Conservation (phyloP, 202 grass and related monocot genomes). For the Eragrostis tef region DNA sequence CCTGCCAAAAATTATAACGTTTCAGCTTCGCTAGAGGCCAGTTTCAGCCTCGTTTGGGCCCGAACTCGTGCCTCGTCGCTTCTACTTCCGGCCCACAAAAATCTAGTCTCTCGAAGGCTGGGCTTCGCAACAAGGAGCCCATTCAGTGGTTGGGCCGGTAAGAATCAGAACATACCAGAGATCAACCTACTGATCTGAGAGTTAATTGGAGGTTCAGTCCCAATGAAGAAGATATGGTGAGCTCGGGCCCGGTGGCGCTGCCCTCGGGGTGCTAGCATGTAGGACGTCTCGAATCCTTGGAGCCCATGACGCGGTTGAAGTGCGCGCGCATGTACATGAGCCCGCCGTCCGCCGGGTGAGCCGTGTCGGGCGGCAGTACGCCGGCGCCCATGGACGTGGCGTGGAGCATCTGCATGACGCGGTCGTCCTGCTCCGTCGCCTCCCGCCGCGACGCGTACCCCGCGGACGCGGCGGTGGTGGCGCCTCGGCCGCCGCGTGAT, state of each 20-base stretch:
- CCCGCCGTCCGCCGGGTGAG: slow-evolving; percentile 66
- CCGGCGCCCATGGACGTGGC: slow-evolving; percentile 88
- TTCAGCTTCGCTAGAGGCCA: no score
- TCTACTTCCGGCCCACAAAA: no score
- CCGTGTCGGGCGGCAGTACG: slow-evolving; percentile 73
- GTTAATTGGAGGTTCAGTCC: no score
- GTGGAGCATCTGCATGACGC: slow-evolving; percentile 74
- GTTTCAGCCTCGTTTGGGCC: no score
- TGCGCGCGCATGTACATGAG: slow-evolving; percentile 79
- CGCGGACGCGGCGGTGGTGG: background rate
- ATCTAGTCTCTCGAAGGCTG: no score
- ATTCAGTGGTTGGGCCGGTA: no score
- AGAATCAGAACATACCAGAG: no score
- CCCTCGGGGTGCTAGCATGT: slow-evolving; percentile 90
- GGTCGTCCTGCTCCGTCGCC: slow-evolving; percentile 61
- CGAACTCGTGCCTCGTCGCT: no score
- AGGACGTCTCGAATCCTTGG: slow-evolving; percentile 87
- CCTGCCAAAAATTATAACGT: no score
- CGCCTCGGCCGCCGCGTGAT: background rate
- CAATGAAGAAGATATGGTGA: no score
- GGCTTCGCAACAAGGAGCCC: no score
- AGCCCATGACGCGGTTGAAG: slow-evolving; percentile 80
- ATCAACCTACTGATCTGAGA: no score
- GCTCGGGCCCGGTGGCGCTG: slow-evolving; percentile 46
- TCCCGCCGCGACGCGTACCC: slow-evolving; percentile 70